Evolutionary conservation across 2,329 filamentous ascomycete genomes (phyloP).

Genomic region (Paracorniculantispora psalliotae): DNA sequence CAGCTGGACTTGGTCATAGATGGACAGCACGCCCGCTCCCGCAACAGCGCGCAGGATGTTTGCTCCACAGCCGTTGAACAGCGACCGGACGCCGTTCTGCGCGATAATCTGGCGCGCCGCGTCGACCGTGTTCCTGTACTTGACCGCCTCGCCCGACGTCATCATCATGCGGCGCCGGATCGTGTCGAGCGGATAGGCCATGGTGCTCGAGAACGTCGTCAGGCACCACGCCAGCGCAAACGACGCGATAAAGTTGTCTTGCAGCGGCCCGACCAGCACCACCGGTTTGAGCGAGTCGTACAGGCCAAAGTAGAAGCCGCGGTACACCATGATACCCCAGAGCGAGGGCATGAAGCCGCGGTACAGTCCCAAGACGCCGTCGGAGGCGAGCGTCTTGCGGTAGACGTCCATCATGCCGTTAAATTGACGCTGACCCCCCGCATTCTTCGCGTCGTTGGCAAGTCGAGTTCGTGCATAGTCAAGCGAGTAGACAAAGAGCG

Average conservation of each 20-base stretch:
- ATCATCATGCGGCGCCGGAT: slow-evolving; percentile 99
- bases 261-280: slow-evolving; percentile 81
- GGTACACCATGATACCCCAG: slow-evolving; percentile 98
- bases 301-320: slow-evolving; percentile 99
- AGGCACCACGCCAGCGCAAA: slow-evolving; percentile 98
- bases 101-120: slow-evolving; percentile 94
- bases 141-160: slow-evolving; percentile 95
- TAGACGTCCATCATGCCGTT: slow-evolving; percentile 99
- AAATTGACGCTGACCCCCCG: slow-evolving; percentile 99
- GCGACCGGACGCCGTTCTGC: slow-evolving; percentile 95
- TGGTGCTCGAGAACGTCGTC: slow-evolving; percentile 99
- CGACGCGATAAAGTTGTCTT: slow-evolving; percentile 98
- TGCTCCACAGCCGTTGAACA: slow-evolving; percentile 99
- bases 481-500: slow-evolving; percentile 99
- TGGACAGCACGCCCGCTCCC: slow-evolving; percentile 99
- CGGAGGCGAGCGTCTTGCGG: slow-evolving; percentile 98
- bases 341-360: slow-evolving; percentile 99
- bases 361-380: slow-evolving; percentile 99
- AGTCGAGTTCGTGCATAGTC: slow-evolving; percentile 99
- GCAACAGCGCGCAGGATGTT: slow-evolving; percentile 99
- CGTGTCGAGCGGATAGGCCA: slow-evolving; percentile 99
- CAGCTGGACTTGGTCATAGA: slow-evolving; percentile 99
- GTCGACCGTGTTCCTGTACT: slow-evolving; percentile 97
- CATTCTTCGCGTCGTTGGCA: slow-evolving; percentile 99
- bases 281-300: slow-evolving; percentile 99